Evolutionary conservation across 306 rosid genomes (phyloP), one percentile per base, ranked within the genome.

Genomic region (Boehmeria nivea): DNA sequence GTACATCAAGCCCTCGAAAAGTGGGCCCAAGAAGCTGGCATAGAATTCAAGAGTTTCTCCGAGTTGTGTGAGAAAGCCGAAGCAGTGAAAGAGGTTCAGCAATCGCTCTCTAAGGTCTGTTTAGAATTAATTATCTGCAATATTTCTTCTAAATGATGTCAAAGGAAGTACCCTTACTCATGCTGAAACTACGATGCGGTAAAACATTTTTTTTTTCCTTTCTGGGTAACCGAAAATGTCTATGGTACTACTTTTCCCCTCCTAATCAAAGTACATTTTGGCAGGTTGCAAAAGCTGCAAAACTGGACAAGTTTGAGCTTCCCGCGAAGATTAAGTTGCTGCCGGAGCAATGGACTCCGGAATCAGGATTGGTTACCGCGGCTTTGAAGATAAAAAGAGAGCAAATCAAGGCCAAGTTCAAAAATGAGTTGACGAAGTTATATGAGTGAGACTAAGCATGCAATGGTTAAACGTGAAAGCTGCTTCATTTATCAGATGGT

Each of bases 341-440:
- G 14, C 48, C 83, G 2, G 91, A 90, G 40, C 82, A 86, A 66
- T 87, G 98, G 98, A 84, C 94, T 22, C 95, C 94, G 0, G 91
- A 90, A 61, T 84, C 98, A 2, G 94, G 95, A 57, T 71, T 87
- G 77, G 98, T 87, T 43, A 87, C 98, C 14, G 94, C 98, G 22
- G 95, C 98, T 55, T 68, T 90, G 43, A 87, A 90, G 87, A 74
- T 90, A 22, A 90, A 79, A 78, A 83, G 97, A 68, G 97, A 89
- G 63, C 90, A 75, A 49, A 67, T 86, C 16, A 89, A 83, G 87
- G 66, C 73, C 56, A 82, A 74, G 75, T 90, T 87, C 78, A 84
- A 74, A 72, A 72, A 75, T 20, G 91, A 82, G 50, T 94, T 90
- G 16, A 45, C 60, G 22, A 75, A 80, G 77, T 66, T 90, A 61